Evolutionary conservation across 331 rosid genomes (phyloP), one percentile per base, ranked within the genome.

Genomic region (Quercus lobata): DNA sequence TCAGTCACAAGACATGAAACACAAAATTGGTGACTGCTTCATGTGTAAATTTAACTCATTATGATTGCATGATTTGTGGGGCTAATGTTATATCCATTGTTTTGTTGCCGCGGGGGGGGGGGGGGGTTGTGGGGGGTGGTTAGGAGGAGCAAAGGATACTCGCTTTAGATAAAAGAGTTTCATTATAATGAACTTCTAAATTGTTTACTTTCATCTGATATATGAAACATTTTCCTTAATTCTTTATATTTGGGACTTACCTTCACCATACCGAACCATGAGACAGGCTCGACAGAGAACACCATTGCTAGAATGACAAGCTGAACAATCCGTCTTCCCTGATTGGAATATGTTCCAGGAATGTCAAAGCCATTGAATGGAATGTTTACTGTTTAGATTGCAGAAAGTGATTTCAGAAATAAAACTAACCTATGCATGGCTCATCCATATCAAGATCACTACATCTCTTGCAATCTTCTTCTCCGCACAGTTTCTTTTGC

Each of bases 261-360:
- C 97, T 90, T 90, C 97, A 60, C 95, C 97, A 71, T 90, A 92
- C 62, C 93, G 84, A 83, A 92, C 91, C 84, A 86, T 90, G 81
- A 92, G 88, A 76, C 97, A 92, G 37, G 85, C 95, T 79, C 97
- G 80, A 72, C 97, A 90, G 55, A 87, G 83, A 71, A 92, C 91
- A 25, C 97, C 95, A 41, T 44, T 80, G 83, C 86, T 86, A 46
- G 95, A 89, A 85, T 92, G 95, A 76, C 97, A 92, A 24, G 66
- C 89, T 37, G 95, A 92, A 74, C 97, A 90, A 75, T 92, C 92
- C 5, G 97, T 90, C 81, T 90, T 92, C 49, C 97, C 97, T 92
- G 91, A 65, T 35, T 35, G 41, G 21, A 71, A 69, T 53, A 44
- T 11, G 27, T 54, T 62, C 21, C n/a, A 25, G 29, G 71, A 44